Conservation (phyloP, 129 eudicot species). For the Chrysanthemum seticuspe region DNA sequence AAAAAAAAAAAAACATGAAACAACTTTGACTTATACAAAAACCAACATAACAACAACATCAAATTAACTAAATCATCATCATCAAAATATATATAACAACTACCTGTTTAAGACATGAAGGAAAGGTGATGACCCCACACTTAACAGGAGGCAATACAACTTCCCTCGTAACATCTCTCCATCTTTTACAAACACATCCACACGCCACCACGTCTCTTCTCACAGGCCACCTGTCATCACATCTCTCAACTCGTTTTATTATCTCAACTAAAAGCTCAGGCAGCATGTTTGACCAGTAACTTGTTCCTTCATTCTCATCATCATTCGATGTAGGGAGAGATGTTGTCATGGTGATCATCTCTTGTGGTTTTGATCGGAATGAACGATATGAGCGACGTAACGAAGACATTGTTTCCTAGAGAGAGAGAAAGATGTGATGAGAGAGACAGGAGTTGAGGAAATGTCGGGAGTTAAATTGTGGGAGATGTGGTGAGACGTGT, state of each 20-base stretch:
- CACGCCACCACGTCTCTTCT: slow-evolving; percentile 81
- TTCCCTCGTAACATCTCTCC: slow-evolving; percentile 73
- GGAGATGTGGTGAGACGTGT: no score
- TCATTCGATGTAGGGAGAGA: no score
- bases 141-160: slow-evolving; percentile 47
- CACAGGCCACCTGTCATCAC: slow-evolving; percentile 73
- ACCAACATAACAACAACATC: background rate
- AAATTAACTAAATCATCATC: background rate
- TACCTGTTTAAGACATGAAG: slow-evolving; percentile 88
- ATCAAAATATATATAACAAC: background rate
- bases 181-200: slow-evolving; percentile 78
- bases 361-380: no score
- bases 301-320: slow-evolving; percentile 7
- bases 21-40: no score
- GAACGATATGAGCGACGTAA: no score
- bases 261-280: slow-evolving; percentile 92
- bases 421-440: no score
- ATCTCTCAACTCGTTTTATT: slow-evolving; percentile 65
- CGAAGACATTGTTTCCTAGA: no score
- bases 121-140: slow-evolving; percentile 73
- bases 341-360: no score
- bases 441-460: no score
- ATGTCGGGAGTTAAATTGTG: no score
- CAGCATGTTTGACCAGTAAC: slow-evolving; percentile 66
- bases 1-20: no score